Evolutionary conservation across 345 rosid genomes (phyloP), one percentile per base, ranked within the genome.

Genomic region (Syzygium aqueum): DNA sequence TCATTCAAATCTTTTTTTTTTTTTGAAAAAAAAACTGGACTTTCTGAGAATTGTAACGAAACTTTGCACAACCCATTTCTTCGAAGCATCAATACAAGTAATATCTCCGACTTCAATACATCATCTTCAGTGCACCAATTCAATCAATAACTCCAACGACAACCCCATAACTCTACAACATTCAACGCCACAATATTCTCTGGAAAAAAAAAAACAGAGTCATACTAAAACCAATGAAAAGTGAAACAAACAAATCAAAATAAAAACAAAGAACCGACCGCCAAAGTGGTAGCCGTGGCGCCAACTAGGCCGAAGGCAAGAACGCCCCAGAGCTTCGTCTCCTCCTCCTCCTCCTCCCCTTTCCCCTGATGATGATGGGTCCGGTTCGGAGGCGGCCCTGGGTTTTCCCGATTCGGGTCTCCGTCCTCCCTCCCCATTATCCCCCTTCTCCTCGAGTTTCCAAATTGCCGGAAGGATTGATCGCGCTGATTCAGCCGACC

Each of bases 231-330:
- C 37, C 49, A 73, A 37, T 37, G 49, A 21, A 27, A 67, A 67
- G 82, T 5, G 25, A 73, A 86, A 19, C 6, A 40, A 5, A 77
- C 22, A 12, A 86, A 7, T 17, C 3, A 16, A 53, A 27, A n/a
- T 5, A 6, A 6, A 43, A 40, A 43, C 46, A 21, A 28, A 67
- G 59, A 80, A 53, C 84, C 73, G 40, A 97, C 98, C 52, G 98
- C 98, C 87, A 93, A 92, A 86, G 98, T 96, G 89, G 97, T 96
- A 85, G 95, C 96, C 27, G 98, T 96, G 92, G 98, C 99, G 89
- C 99, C 97, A 85, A 96, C 91, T 21, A 97, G 91, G 86, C 95
- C 93, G 92, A 96, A 94, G 61, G 93, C 90, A 59, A 97, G 88
- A 67, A 96, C 85, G 13, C 97, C 95, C 99, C 97, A 97, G 56